These are phyloP conservation scores for Albizia julibrissin DNA, from an alignment of 306 rosid genomes.

Conservation along the genomic window DNA sequence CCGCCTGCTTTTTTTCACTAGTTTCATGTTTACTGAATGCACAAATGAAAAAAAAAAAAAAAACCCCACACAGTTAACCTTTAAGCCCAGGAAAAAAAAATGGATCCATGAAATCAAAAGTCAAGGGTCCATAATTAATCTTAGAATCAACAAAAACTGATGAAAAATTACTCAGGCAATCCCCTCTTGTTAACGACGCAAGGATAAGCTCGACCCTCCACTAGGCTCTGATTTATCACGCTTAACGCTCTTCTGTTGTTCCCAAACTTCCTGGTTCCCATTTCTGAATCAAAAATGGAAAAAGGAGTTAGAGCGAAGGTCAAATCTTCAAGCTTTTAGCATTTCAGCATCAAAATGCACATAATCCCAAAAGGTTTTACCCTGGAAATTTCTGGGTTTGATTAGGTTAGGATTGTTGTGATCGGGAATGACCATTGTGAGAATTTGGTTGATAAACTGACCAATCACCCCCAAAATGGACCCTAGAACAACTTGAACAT, in stretches of 20 bases:
- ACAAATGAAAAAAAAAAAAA: conserved; percentile 10
- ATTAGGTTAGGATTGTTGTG: conserved; percentile 56
- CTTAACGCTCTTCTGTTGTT: conserved; percentile 76
- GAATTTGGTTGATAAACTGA: conserved; percentile 15
- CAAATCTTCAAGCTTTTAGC: conserved; percentile 15
- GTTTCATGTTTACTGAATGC: conserved; percentile 56
- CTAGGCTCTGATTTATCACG: conserved; percentile 62
- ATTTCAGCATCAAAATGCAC: conserved; percentile 16
- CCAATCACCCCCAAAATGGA: conserved; percentile 20
- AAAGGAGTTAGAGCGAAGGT: neutral
- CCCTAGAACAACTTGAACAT: conserved; percentile 17
- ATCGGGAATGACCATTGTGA: conserved; percentile 57
- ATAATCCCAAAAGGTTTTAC: conserved; percentile 34
- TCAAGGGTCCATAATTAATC: neutral
- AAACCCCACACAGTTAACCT: conserved; percentile 10
- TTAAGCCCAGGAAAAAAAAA: neutral
- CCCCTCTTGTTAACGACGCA: conserved; percentile 88
- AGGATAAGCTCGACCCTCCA: conserved; percentile 61
- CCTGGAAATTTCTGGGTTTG: conserved; percentile 59
- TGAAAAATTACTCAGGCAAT: conserved; percentile 59
- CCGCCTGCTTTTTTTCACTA: conserved; percentile 85
- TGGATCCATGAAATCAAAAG: neutral
- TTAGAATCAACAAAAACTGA: neutral
- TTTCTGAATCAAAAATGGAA: neutral
- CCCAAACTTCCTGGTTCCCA: conserved; percentile 56